Base-by-base conservation (phyloP, 371 early-diverging fungal genomes). In the Sporodiniella umbellata region DNA sequence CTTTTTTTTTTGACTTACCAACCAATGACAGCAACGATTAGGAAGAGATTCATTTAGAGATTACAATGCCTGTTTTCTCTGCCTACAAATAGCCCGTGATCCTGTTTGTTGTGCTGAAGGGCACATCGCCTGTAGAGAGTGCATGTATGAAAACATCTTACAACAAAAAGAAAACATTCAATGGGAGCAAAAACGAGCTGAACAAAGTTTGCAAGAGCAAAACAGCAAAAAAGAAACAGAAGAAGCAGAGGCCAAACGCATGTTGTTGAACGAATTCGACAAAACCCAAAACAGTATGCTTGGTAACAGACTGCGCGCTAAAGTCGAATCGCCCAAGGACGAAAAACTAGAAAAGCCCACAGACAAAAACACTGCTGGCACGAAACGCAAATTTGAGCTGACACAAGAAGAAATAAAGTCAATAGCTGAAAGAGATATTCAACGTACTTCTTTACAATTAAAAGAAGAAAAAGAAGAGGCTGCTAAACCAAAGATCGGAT, bases 11-110 rank as follows among this genome's bases (percentile, higher is more conserved):
- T 30, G 14, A 31, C 23, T 22, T 22, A 40, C 21, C 21, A 4
- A 17, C 31, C 10, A n/a, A 2, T 15, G 23, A 28, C 50, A 88
- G 87, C 85, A 85, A 76, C 85, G 94, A 11, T 63, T 94, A 45
- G 96, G 96, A 0, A 74, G 84, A 8, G 97, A 95, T 60, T 90
- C 93, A 1, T 90, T 89, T 75, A 70, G 92, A 28, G 71, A 84
- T 33, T 95, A 85, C 65, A 86, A 98, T 60, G 85, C 93, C 12
- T 98, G 98, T 63, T 90, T 84, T 58, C 61, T 96, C 21, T 98
- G 98, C 57, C 74, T 96, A n/a, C 87, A 85, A 59, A 83, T 79
- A 1, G 95, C 96, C 0, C 71, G 90, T 11, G 82, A 81, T 43
- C 98, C 97, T 1, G 76, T 94, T 8, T 70, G 81, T 23, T 96